Base-by-base conservation (phyloP, 129 eudicot species). In the Mikania micrantha region DNA sequence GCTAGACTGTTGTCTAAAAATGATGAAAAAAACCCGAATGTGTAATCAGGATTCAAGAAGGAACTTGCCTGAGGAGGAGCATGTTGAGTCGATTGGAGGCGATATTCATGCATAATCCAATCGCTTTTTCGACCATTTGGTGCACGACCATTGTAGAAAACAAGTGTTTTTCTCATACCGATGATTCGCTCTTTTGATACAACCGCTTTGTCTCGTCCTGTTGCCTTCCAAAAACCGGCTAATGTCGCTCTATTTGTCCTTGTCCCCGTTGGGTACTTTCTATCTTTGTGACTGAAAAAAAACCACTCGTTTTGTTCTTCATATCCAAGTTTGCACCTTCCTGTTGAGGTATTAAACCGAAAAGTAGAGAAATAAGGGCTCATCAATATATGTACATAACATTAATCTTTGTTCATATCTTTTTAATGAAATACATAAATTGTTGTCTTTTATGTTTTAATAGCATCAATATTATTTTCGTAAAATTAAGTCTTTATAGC, bases 191-290 rank as follows among this genome's bases (percentile, higher is more conserved):
- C 80, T 77, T 90, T 91, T 0, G 96, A 91, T 15, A 83, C 17
- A 47, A 91, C 90, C 0, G 96, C 97, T 39, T 88, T 91, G 71
- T 87, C 97, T 54, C 96, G 66, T 16, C 97, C 97, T 0, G 96
- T 87, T 5, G 97, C 97, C 82, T 91, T 91, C 97, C 97, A 91
- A 66, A 91, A 91, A 5, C 97, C 97, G 12, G 90, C 90, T 21
- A 83, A 32, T 6, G 97, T 91, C 0, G 98, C 98, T 67, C 98
- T 73, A 44, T 91, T 91, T 0, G 96, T 91, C 25, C 97, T 42
- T 21, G 88, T 88, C 21, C 96, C 96, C 0, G 97, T 91, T 4
- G 96, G 96, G 44, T 91, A 91, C 60, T 91, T 88, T 66, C 85
- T 67, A 77, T 91, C 96, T 82, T 91, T 91, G 82, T 91, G 88